Percentiles rank a stretch among this genome's conserved stretches.
phyloP scores from a whole-genome alignment of 805 yeast species.

The Hanseniaspora lindneri region DNA sequence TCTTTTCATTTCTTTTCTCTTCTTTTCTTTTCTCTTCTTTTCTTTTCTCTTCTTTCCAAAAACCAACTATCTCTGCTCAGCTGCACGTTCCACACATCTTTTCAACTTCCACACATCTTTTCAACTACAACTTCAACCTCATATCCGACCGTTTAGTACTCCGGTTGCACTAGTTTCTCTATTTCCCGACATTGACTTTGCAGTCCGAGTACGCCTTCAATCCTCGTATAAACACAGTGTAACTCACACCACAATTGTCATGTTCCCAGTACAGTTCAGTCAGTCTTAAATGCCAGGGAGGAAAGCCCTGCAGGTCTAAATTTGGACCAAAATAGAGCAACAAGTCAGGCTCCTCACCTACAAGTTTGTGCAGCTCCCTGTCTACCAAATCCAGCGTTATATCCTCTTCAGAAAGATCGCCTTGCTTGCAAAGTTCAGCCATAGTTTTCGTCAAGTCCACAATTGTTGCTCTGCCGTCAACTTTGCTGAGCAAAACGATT shows the following conservation, averaged over 20 bases:
- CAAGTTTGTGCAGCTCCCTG: conserved; percentile 57
- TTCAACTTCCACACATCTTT: too few species aligned
- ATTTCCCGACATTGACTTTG: conserved; percentile 82
- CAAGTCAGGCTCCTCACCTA: conserved; percentile 88
- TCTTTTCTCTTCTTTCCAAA: neutral
- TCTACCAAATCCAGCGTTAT: conserved; percentile 67
- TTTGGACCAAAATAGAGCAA: conserved; percentile 74
- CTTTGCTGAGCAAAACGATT: conserved; percentile 53
- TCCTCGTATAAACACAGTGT: conserved; percentile 73
- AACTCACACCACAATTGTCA: conserved; percentile 67
- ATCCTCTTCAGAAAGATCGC: conserved; percentile 51
- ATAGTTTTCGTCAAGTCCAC: conserved; percentile 79
- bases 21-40: neutral
- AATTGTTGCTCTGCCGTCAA: conserved; percentile 83
- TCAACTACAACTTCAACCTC: too few species aligned
- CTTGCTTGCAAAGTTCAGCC: conserved; percentile 56
- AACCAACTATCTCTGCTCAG: neutral
- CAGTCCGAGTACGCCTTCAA: conserved; percentile 63
- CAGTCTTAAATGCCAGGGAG: conserved; percentile 94
- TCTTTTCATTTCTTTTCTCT: too few species aligned
- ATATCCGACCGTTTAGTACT: too few species aligned
- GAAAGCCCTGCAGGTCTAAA: conserved; percentile 83
- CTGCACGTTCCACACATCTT: too few species aligned
- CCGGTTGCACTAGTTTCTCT: neutral
- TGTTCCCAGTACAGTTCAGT: conserved; percentile 86